Base-by-base conservation (phyloP, 2,329 filamentous ascomycete species). In the Botrytis fragariae region DNA sequence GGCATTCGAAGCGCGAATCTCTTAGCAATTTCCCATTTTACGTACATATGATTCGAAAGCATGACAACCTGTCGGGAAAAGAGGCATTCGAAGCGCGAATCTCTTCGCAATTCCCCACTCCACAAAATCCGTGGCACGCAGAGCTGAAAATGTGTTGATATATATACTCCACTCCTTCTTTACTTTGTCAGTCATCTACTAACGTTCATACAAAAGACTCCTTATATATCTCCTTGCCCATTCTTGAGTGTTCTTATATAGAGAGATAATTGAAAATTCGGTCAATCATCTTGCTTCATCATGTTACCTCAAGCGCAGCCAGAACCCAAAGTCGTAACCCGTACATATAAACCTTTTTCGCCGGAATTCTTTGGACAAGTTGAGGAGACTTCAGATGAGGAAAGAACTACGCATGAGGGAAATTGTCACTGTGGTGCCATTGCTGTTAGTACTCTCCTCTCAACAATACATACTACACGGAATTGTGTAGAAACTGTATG, bases 361-460 rank as follows among this genome's bases (percentile, higher is more conserved):
- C 1, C 60, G 6, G 61, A 51, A 16, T 61, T 67, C 32, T 29
- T 71, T 22, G 12, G 20, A 12, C 54, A 29, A 6, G 76, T 75
- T 3, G 74, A 76, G 37, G 69, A 74, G n/a, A 76, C 76, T 44
- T 72, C 72, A 1, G 57, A 65, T 45, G 67, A 67, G 22, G 65
- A 77, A 42, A 69, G 72, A 8, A 74, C 73, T 32, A 85, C 84
- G 22, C 87, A 88, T 79, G 84, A 87, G 25, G 87, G 85, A 79
- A 87, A 85, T 79, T 89, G 87, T 82, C 87, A 88, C 79, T 89
- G 87, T 80, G 84, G 83, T 25, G 82, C 84, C 69, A 86, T 86
- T 75, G 29, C 70, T 29, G 70, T 72, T 54, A 51, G 68, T 68
- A 14, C 37, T 14, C 5, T 71, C 20, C 8, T 69, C n/a, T 35